A percentile compares a stretch with the other conserved stretches of the same genome.
These are phyloP conservation scores for Fusarium buharicum DNA, from an alignment of 2,329 filamentous ascomycete species.

Conservation along the genomic window DNA sequence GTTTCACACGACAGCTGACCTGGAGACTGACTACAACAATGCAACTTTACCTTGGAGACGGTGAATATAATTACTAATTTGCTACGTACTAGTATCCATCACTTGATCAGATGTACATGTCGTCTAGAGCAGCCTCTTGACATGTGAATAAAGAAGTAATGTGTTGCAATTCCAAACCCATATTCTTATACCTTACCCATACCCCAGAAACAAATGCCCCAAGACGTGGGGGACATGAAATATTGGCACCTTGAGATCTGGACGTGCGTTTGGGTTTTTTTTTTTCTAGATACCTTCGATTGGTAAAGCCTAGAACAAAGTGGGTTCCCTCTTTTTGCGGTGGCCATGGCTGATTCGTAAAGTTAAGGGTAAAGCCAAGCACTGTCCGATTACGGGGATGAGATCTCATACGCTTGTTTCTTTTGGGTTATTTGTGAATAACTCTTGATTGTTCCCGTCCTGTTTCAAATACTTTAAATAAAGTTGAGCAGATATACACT, in stretches of 20 bases:
- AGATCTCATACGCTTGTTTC: too few species aligned
- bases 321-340: slow-evolving; percentile 19
- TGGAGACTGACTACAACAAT: neutral
- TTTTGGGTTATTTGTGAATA: too few species aligned
- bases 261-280: slow-evolving; percentile 1
- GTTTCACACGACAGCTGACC: slow-evolving; percentile 1
- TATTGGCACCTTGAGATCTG: slow-evolving; percentile 9
- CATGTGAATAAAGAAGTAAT: too few species aligned
- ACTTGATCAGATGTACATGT: neutral
- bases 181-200: neutral
- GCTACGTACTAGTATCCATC: neutral
- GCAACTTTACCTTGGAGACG: neutral
- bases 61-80: too few species aligned
- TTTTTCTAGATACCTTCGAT: slow-evolving; percentile 23
- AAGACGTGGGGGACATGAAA: slow-evolving; percentile 22
- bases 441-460: too few species aligned
- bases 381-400: slow-evolving; percentile 27
- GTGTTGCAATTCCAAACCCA: neutral
- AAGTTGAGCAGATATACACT: neutral
- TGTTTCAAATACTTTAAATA: neutral
- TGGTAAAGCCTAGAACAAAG: slow-evolving; percentile 37
- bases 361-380: neutral
- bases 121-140: too few species aligned
- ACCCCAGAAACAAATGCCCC: slow-evolving; percentile 33
- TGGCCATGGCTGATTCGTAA: neutral